Evolutionary conservation across 192 early-diverging fungal species (phyloP), one percentile per base, ranked within the genome.

Genomic region (Cetraspora pellucida): DNA sequence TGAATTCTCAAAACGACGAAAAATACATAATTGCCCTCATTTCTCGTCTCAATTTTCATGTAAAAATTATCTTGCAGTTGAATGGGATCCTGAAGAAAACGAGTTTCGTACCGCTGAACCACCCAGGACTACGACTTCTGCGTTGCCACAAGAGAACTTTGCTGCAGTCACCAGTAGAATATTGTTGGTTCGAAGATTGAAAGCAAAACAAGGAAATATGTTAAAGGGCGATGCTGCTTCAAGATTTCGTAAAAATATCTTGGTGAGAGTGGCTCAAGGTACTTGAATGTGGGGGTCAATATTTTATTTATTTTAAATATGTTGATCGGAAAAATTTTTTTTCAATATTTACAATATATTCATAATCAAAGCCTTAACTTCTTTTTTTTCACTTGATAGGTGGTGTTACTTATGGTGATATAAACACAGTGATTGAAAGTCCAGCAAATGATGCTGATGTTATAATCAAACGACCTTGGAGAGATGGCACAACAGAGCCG

Each of bases 61-160:
- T n/a, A 75, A 75, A 64, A 75, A 75, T 52, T 75, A 75, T 52
- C 74, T 75, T n/a, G 74, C 74, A 17, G 55, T 75, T 64, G 74
- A 75, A 47, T 75, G 74, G 74, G n/a, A 44, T 17, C 58, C 58
- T n/a, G 74, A 75, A 43, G 54, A 75, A 63, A 43, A 47, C 30
- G 30, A 23, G 10, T 45, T 44, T 28, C 16, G 31, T 27, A 64
- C 47, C 10, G 74, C 74, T 27, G 25, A 25, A 14, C 74, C 74
- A 75, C 74, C 74, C 27, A 75, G 61, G 28, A 75, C 74, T 1
- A 75, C 74, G 21, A 75, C 74, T 16, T 75, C 74, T 0, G 74
- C 74, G 47, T 75, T 75, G 45, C 58, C 74, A 28, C 74, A 75
- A 31, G 74, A 75, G 50, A 75, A 75, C 31, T 75, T 75, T 16